These are phyloP conservation scores for Medicago truncatula DNA, from an alignment of 306 rosid species.

Conservation along the genomic window DNA sequence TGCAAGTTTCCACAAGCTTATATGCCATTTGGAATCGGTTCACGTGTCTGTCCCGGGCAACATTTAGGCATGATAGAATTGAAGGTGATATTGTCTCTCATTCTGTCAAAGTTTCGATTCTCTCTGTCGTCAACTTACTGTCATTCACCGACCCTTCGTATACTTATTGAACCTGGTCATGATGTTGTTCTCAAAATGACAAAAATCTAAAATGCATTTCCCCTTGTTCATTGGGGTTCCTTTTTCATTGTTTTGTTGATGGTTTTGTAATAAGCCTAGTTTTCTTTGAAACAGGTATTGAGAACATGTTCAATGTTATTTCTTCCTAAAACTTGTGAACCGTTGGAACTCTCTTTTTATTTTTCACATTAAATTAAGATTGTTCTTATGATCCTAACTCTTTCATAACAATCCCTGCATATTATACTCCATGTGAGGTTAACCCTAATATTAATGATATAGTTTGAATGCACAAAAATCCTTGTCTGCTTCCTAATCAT, in stretches of 20 bases:
- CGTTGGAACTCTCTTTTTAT: no score
- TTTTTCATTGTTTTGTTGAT: neutral
- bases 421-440: no score
- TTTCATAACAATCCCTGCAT: no score
- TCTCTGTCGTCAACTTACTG: slow-evolving; percentile 43
- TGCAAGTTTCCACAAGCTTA: slow-evolving; percentile 60
- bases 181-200: slow-evolving; percentile 49
- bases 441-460: no score
- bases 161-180: slow-evolving; percentile 48
- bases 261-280: neutral
- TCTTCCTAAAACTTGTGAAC: neutral
- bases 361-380: no score
- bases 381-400: no score
- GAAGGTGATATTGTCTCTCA: neutral
- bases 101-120: slow-evolving; percentile 13
- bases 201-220: slow-evolving; percentile 22
- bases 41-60: slow-evolving; percentile 65
- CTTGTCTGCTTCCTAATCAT: no score
- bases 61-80: neutral
- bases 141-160: slow-evolving; percentile 43
- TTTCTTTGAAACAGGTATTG: neutral
- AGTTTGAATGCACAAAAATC: no score
- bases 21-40: slow-evolving; percentile 66
- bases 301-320: no score
- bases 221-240: neutral